These are phyloP conservation scores for Capsella rubella DNA, from an alignment of 441 rosid species.

Conservation along the genomic window DNA sequence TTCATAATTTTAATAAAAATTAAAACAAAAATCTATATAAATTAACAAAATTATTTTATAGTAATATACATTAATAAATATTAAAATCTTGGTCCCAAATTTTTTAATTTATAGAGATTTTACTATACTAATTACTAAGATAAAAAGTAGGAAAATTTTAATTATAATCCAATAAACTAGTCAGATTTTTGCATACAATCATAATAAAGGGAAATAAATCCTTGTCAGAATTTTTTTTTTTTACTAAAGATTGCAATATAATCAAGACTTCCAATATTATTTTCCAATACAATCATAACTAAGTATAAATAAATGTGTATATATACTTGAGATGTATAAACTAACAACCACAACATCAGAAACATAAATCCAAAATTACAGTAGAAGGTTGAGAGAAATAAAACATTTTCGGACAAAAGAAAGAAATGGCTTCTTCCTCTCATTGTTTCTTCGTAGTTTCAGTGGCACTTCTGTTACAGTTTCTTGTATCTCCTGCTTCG, in stretches of 20 bases:
- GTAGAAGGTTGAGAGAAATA: background rate
- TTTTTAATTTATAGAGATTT: no score
- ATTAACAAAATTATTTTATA: no score
- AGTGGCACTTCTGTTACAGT: background rate
- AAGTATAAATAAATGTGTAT: background rate
- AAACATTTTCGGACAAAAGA: no score
- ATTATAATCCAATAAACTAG: no score
- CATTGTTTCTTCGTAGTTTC: background rate
- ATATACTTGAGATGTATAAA: background rate
- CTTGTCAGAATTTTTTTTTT: background rate
- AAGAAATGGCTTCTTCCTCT: background rate
- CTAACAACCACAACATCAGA: background rate
- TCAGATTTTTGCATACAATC: no score
- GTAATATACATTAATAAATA: no score
- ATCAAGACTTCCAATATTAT: background rate
- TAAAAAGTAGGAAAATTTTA: background rate
- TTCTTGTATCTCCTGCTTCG: background rate
- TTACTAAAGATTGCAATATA: background rate
- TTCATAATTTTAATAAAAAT: no score
- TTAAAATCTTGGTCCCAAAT: no score
- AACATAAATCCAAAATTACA: background rate
- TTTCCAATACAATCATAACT: no score
- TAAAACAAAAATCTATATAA: no score
- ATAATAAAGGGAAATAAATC: no score
- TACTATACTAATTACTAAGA: no score